phyloP scores from a whole-genome alignment of 768 basidiomycete species.

The Sutorius australiensis region DNA sequence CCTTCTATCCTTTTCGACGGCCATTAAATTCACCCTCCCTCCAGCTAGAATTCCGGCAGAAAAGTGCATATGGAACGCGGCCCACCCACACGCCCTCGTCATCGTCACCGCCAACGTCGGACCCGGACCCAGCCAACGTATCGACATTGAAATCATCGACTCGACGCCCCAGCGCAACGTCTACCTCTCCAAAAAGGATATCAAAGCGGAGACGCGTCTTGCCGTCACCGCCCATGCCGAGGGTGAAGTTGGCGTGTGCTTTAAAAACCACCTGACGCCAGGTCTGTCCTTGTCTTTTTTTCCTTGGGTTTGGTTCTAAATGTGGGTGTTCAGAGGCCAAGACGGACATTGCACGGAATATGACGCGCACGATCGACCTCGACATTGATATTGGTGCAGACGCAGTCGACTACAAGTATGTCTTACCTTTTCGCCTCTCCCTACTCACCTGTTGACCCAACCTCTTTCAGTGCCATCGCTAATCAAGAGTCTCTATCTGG shows the following conservation, averaged over 20 bases:
- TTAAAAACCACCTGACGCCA: constrained; percentile 74
- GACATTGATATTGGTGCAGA: constrained; percentile 98
- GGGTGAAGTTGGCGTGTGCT: constrained; percentile 94
- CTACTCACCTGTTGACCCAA: not conserved
- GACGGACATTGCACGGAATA: constrained; percentile 43
- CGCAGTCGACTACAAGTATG: constrained; percentile 97
- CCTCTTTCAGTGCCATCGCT: constrained; percentile 77
- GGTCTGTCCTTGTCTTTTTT: constrained; percentile 39
- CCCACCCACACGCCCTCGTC: constrained; percentile 80
- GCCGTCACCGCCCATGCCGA: constrained; percentile 92
- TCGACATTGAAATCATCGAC: constrained; percentile 94
- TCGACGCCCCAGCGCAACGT: constrained; percentile 81
- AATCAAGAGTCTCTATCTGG: constrained; percentile 96
- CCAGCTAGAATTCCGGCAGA: constrained; percentile 67
- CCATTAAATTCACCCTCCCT: constrained; percentile 83
- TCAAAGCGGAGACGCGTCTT: constrained; percentile 87
- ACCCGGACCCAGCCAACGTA: constrained; percentile 67
- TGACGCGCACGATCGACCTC: constrained; percentile 75
- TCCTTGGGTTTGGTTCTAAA: not conserved
- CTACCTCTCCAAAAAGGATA: constrained; percentile 83
- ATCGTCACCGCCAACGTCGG: constrained; percentile 95
- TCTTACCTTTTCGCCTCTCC: constrained; percentile 1
- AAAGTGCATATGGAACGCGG: constrained; percentile 96
- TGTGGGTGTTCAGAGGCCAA: constrained; percentile 39
- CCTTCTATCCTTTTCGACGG: constrained; percentile 34